Conservation (phyloP, 2,329 filamentous ascomycete species). For the Xylariaceae sp. region DNA sequence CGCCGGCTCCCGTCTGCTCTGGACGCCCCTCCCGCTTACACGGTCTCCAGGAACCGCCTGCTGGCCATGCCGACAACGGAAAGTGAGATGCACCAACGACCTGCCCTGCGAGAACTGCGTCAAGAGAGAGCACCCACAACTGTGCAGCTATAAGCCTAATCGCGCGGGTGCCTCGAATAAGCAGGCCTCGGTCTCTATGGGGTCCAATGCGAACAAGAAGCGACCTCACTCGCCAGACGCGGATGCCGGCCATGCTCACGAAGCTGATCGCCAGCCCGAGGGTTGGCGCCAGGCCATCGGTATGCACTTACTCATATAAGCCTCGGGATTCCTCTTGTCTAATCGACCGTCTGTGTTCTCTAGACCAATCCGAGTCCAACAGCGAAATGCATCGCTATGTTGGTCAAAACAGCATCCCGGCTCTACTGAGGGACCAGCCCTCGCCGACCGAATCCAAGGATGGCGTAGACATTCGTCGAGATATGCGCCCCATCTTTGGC, state of each 20-base stretch:
- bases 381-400: slow-evolving; percentile 54
- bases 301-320: slow-evolving; percentile 15
- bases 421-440: slow-evolving; percentile 57
- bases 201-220: slow-evolving; percentile 35
- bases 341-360: slow-evolving; percentile 10
- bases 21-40: slow-evolving; percentile 17
- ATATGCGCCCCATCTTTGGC: slow-evolving; percentile 62
- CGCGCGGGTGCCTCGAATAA: slow-evolving; percentile 36
- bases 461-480: slow-evolving; percentile 54
- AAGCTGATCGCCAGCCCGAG: slow-evolving; percentile 33
- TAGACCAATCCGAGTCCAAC: slow-evolving; percentile 49
- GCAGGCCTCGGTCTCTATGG: slow-evolving; percentile 30
- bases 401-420: slow-evolving; percentile 63
- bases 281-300: slow-evolving; percentile 32
- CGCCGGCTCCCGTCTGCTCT: not conserved
- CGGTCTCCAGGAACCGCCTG: slow-evolving; percentile 52
- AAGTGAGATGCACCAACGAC: slow-evolving; percentile 66
- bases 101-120: slow-evolving; percentile 64
- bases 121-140: slow-evolving; percentile 58
- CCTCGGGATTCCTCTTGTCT: not conserved
- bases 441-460: slow-evolving; percentile 48
- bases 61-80: slow-evolving; percentile 62
- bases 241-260: slow-evolving; percentile 34
- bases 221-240: slow-evolving; percentile 41
- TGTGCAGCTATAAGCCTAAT: slow-evolving; percentile 65